These are phyloP conservation scores for Ophiosphaerella herpotricha DNA, from an alignment of 2,329 filamentous ascomycete species.

Conservation along the genomic window DNA sequence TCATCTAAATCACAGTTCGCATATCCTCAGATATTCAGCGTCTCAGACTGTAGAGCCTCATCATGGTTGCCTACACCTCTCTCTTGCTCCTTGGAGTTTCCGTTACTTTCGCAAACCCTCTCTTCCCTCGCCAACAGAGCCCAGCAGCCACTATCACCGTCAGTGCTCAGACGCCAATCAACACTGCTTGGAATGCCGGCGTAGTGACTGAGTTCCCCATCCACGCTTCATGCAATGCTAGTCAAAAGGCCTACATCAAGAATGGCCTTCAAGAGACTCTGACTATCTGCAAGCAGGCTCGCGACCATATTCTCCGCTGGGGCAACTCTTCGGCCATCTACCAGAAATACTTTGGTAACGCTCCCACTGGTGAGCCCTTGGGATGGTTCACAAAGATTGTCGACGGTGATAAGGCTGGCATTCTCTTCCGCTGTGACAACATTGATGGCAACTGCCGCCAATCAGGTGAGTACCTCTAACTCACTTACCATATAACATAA, in stretches of 20 bases:
- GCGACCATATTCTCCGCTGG: constrained; percentile 63
- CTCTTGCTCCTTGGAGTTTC: constrained; percentile 34
- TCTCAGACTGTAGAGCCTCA: constrained; percentile 8
- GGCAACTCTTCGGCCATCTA: constrained; percentile 64
- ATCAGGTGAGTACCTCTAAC: constrained; percentile 23
- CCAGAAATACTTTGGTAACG: constrained; percentile 69
- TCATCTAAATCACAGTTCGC: constrained; percentile 22
- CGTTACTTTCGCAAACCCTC: constrained; percentile 32
- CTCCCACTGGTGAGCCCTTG: constrained; percentile 60
- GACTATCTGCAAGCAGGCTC: constrained; percentile 63
- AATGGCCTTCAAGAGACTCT: constrained; percentile 64
- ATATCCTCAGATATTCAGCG: constrained; percentile 6
- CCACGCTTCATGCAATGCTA: constrained; percentile 69
- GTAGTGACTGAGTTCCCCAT: constrained; percentile 55
- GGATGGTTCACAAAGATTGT: constrained; percentile 67
- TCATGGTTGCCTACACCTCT: constrained; percentile 29
- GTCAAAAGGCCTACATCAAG: constrained; percentile 61
- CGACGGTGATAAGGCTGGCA: constrained; percentile 60
- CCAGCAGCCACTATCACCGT: constrained; percentile 28
- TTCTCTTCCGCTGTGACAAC: constrained; percentile 71
- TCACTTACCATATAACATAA: neutral
- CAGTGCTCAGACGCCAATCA: constrained; percentile 21
- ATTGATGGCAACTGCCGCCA: constrained; percentile 65
- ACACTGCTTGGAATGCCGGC: constrained; percentile 43
- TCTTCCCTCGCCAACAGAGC: constrained; percentile 19